These are phyloP conservation scores for Leishmania major DNA, from an alignment of 208 protist genomes.

Conservation along the genomic window DNA sequence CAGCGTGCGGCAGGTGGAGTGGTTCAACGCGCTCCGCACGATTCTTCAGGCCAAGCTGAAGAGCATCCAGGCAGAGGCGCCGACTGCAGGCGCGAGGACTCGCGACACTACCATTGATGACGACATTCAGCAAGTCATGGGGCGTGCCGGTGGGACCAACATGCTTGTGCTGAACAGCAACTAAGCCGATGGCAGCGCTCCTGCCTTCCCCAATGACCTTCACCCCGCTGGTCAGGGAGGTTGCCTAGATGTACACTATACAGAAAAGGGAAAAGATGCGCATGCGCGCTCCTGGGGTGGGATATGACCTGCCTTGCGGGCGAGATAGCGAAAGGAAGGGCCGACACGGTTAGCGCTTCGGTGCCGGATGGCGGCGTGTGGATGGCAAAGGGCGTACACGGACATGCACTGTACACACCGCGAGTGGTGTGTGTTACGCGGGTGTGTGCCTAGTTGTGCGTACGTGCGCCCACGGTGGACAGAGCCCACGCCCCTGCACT, in stretches of 20 bases:
- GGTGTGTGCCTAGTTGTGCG: background rate
- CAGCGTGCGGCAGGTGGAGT: constrained; percentile 87
- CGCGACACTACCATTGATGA: constrained; percentile 28
- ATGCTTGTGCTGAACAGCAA: constrained; percentile 69
- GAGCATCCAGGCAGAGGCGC: constrained; percentile 18
- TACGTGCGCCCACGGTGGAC: background rate
- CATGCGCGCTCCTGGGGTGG: background rate
- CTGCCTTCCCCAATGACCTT: background rate
- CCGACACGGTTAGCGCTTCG: background rate
- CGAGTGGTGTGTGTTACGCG: background rate
- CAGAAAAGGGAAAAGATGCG: background rate
- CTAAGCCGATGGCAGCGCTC: constrained; percentile 16
- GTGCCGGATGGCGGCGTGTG: background rate
- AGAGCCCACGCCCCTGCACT: background rate
- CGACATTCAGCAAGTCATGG: constrained; percentile 45
- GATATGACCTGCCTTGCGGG: background rate
- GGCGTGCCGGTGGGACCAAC: constrained; percentile 46
- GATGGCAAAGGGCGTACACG: background rate
- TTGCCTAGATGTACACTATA: constrained; percentile 19
- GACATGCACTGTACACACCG: background rate
- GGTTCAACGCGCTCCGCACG: constrained; percentile 39
- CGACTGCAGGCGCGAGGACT: background rate
- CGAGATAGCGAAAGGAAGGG: background rate
- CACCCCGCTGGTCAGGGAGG: background rate
- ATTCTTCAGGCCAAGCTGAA: constrained; percentile 39